Conservation (phyloP, 768 basidiomycete species). For the Collybiopsis confluens region DNA sequence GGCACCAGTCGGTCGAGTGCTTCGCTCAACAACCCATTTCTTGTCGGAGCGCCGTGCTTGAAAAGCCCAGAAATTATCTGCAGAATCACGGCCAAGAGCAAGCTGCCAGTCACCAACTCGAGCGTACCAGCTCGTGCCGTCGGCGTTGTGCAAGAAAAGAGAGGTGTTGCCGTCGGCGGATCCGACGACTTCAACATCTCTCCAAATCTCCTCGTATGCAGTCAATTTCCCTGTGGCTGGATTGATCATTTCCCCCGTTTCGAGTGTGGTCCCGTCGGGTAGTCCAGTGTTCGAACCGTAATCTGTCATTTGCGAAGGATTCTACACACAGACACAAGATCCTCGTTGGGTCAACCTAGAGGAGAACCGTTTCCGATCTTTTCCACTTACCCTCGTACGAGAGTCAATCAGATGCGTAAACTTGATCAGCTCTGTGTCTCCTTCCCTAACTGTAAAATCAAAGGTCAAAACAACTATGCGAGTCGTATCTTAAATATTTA, state of each 20-base stretch:
- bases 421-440: conserved; percentile 14
- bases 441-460: neutral
- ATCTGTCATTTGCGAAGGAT: conserved; percentile 19
- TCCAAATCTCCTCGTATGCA: conserved; percentile 29
- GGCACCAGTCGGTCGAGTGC: neutral
- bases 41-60: neutral
- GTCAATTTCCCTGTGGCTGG: conserved; percentile 24
- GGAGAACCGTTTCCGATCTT: neutral
- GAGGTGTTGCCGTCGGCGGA: no score
- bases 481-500: neutral
- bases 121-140: conserved; percentile 8
- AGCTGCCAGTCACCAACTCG: conserved; percentile 8
- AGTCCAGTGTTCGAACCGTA: conserved; percentile 21
- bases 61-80: conserved; percentile 7
- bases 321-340: no score
- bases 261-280: conserved; percentile 25
- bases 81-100: neutral
- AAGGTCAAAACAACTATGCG: neutral
- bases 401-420: conserved; percentile 31
- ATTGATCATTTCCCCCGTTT: conserved; percentile 30
- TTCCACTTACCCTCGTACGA: conserved; percentile 19
- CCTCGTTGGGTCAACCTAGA: no score
- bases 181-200: conserved; percentile 17
- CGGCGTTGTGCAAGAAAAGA: conserved; percentile 8
- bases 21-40: neutral